Evolutionary conservation across 176 grass and related monocot species (phyloP), one percentile per base, ranked within the genome.

Genomic region (Raddia distichophylla): DNA sequence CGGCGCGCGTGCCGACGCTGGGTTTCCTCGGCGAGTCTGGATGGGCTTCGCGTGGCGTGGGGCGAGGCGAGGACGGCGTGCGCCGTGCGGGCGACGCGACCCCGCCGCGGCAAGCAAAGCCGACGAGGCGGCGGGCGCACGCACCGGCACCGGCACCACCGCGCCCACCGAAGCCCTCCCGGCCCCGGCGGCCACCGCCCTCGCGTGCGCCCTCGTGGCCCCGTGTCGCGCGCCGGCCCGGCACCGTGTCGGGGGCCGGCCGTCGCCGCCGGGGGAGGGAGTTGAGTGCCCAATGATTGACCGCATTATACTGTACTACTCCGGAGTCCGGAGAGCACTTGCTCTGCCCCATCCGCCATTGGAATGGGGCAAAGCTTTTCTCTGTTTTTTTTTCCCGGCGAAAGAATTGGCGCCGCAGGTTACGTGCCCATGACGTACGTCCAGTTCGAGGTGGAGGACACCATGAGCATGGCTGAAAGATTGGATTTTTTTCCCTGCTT

Each of bases 241-340:
- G 83, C 83, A 73, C 75, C 67, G 57, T 79, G 76, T 67, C 76
- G 47, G 75, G 15, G 48, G 16, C 4, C 60, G 10, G 22, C 48
- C 69, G 47, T 19, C 9, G 15, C 49, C 49, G 61, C 66, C 32
- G 83, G 20, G 57, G 5, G 52, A 22, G 47, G 7, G 69, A 55
- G 81, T 80, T 76, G 76, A 89, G 82, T 84, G 58, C 82, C 82
- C 81, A 84, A 89, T 89, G 82, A 89, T 89, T 80, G 63, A 1
- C 15, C 45, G 34, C 79, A 80, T 68, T 79, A 19, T 84, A 84
- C 68, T 33, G 27, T 27, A 14, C n/a, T n/a, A n/a, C 34, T 2
- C 44, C 22, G 12, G 6, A 18, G 17, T 27, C 27, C 27, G 27
- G 0, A 50, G 46, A n/a, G 2, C 4, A 6, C 3, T 46, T 18